Conservation (phyloP, 805 yeast species). For the Phaffomyces opuntiae region DNA sequence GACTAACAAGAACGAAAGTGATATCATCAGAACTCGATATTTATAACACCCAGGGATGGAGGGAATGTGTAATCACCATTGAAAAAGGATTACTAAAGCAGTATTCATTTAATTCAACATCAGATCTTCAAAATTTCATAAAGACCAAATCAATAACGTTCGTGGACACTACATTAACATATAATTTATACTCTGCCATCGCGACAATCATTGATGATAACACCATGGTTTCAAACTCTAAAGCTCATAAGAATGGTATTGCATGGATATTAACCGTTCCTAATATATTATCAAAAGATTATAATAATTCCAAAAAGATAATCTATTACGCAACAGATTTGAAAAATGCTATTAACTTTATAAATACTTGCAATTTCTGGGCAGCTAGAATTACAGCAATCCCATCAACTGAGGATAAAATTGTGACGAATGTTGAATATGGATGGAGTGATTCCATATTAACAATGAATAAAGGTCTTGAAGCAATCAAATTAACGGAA, state of each 20-base stretch:
- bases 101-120: conserved; percentile 31
- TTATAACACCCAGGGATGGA: conserved; percentile 18
- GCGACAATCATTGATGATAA: conserved; percentile 17
- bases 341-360: conserved; percentile 62
- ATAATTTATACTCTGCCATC: conserved; percentile 21
- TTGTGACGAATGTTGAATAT: conserved; percentile 68
- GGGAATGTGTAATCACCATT: conserved; percentile 40
- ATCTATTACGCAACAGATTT: conserved; percentile 20
- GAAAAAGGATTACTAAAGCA: conserved; percentile 42
- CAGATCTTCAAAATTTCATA: conserved; percentile 16
- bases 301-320: conserved; percentile 15
- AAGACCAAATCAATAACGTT: conserved; percentile 15
- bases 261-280: conserved; percentile 23
- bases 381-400: conserved; percentile 78
- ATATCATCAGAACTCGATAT: conserved; percentile 26
- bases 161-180: conserved; percentile 16
- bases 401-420: conserved; percentile 60
- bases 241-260: conserved; percentile 13
- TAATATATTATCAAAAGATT: conserved; percentile 14
- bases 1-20: conserved; percentile 9
- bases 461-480: conserved; percentile 17
- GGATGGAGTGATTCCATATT: conserved; percentile 53
- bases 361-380: conserved; percentile 84
- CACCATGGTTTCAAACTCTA: conserved; percentile 17
- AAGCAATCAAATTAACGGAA: conserved; percentile 12